A percentile compares a stretch with the other conserved stretches of the same genome.
phyloP scores from a whole-genome alignment of 805 yeast species.

The Suhomyces prunicola region DNA sequence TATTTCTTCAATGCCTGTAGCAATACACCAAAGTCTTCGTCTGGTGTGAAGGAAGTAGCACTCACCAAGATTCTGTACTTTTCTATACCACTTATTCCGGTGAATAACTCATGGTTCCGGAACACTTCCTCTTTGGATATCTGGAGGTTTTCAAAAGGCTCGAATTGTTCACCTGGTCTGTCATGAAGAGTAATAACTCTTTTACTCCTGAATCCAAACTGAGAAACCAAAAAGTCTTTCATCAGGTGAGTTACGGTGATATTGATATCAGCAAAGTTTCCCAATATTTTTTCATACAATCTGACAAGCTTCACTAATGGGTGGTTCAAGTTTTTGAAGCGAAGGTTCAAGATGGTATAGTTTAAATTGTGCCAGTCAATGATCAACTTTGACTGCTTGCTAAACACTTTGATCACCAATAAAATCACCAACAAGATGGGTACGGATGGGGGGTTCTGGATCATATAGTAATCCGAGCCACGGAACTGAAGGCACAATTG shows the following conservation, averaged over 20 bases:
- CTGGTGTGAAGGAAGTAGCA: slow-evolving; percentile 94
- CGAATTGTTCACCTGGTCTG: slow-evolving; percentile 72
- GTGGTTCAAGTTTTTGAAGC: slow-evolving; percentile 51
- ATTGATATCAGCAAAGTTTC: slow-evolving; percentile 64
- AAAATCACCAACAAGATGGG: slow-evolving; percentile 72
- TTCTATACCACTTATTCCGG: slow-evolving; percentile 17
- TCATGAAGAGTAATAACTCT: slow-evolving; percentile 72
- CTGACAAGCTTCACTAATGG: slow-evolving; percentile 60
- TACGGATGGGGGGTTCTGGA: slow-evolving; percentile 91
- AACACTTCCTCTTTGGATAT: slow-evolving; percentile 32
- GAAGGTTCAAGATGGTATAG: slow-evolving; percentile 72
- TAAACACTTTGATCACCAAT: slow-evolving; percentile 45
- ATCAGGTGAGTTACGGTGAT: slow-evolving; percentile 77
- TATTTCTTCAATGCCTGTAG: slow-evolving; percentile 65
- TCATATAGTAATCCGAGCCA: slow-evolving; percentile 64
- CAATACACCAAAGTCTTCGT: slow-evolving; percentile 77
- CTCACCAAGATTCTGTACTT: slow-evolving; percentile 69
- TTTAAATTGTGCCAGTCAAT: slow-evolving; percentile 98
- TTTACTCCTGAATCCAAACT: slow-evolving; percentile 48
- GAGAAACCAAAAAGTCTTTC: slow-evolving; percentile 55
- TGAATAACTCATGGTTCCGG: slow-evolving; percentile 26
- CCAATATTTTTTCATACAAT: slow-evolving; percentile 60
- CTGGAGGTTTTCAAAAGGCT: slow-evolving; percentile 38
- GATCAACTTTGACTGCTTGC: slow-evolving; percentile 59
- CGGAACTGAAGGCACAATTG: slow-evolving; percentile 49